Base-by-base conservation (phyloP, 257 asterid genomes). In the Nicotiana sylvestris region DNA sequence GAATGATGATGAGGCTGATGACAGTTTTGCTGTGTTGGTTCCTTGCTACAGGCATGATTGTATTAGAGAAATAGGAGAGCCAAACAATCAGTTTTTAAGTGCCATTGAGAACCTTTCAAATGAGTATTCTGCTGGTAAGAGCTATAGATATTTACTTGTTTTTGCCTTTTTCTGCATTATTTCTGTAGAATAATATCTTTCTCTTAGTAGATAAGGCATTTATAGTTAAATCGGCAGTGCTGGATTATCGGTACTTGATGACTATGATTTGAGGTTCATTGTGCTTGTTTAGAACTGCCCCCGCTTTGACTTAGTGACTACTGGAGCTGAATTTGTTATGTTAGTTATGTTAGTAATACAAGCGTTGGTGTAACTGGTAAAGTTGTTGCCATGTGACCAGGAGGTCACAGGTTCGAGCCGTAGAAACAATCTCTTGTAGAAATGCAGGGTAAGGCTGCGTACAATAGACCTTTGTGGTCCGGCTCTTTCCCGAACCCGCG, bases 21-120 rank as follows among this genome's bases (percentile, higher is more conserved):
- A 88, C 76, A 93, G 97, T 85, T 95, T 92, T 90, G 99, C 99
- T 81, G 99, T 93, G 67, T 68, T 95, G 89, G 99, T 95, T 87
- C 98, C 97, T 84, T 95, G 99, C 88, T 95, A 95, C 84, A 92
- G 89, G 89, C 90, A 90, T 89, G 89, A 88, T 72, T 82, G 82
- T 88, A 56, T 56, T 56, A 83, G 76, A 60, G 88, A 80, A 53
- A 8, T 86, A 37, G 88, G 87, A 84, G 92, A 82, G 82, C 86
- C 89, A 66, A 78, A 69, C 81, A 79, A 89, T 85, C 90, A 81
- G 77, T 90, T 90, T 83, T 85, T 92, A 83, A 88, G 82, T 76
- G 91, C 87, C 68, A 87, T 87, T 87, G 87, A 84, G 82, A 92
- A 86, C 80, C 84, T 88, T 56, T 90, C 95, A 17, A 90, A 82